Conservation (phyloP, 148 eudicot species). For the Gaultheria prostrata region DNA sequence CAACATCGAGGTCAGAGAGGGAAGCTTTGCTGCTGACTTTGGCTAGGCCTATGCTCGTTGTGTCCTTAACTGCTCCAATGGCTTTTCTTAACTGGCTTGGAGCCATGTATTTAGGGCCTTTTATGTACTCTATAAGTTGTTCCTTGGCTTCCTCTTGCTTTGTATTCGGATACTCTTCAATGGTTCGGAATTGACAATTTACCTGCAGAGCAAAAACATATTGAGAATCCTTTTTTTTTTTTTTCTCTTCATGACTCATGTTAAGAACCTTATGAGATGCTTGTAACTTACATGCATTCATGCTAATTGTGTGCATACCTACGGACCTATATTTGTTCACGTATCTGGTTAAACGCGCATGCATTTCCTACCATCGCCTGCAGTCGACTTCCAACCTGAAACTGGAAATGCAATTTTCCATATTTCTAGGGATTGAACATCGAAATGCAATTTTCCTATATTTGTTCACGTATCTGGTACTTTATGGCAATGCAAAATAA, state of each 20-base stretch:
- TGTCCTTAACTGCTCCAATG: conserved; percentile 89
- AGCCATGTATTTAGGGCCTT: conserved; percentile 27
- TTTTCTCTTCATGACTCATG: not conserved
- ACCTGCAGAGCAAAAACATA: not conserved
- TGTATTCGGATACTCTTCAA: not conserved
- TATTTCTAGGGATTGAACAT: not conserved
- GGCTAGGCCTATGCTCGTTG: conserved; percentile 80
- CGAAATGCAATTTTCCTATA: not conserved
- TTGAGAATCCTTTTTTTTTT: not conserved
- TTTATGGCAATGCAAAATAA: no score
- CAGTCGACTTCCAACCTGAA: not conserved
- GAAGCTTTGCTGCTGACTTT: conserved; percentile 56
- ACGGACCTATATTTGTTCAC: not conserved
- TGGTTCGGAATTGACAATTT: not conserved
- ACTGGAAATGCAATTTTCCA: not conserved
- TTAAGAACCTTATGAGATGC: not conserved
- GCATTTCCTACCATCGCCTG: not conserved
- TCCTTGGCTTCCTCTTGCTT: not conserved
- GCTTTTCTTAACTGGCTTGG: conserved; percentile 66
- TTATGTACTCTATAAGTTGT: not conserved
- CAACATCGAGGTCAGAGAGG: conserved; percentile 75
- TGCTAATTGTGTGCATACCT: not conserved
- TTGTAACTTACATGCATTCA: not conserved
- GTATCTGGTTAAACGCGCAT: not conserved
- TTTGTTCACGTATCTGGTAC: no score